Evolutionary conservation across 139 green algal species (phyloP).

Genomic region (Haematococcus sp.): DNA sequence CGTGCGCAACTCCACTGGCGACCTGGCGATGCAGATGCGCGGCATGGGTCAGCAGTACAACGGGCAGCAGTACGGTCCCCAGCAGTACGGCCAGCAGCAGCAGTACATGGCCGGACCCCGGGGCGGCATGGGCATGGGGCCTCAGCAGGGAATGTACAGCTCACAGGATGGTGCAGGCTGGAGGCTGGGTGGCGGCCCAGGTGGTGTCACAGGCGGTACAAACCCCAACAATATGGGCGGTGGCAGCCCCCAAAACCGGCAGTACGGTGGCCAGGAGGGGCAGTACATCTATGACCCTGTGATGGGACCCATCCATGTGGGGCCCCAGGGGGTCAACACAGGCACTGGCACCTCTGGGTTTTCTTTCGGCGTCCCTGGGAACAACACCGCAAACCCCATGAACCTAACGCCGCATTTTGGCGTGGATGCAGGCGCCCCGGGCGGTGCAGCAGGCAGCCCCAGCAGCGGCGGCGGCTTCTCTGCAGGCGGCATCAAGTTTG

Average conservation of each 20-base stretch:
- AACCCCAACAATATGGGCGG: too few species aligned
- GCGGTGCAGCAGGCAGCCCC: too few species aligned
- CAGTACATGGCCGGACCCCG: background rate
- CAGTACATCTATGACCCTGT: too few species aligned
- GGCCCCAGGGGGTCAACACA: too few species aligned
- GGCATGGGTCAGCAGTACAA: background rate
- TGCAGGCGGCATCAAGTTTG: background rate
- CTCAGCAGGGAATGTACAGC: too few species aligned
- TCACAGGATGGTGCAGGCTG: too few species aligned
- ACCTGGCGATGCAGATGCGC: background rate
- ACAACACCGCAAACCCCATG: too few species aligned
- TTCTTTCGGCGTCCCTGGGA: too few species aligned
- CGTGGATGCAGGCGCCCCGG: background rate
- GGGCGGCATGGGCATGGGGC: conserved; percentile 1
- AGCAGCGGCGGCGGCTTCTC: background rate
- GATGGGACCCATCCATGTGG: too few species aligned
- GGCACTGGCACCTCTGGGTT: too few species aligned
- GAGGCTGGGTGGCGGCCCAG: background rate
- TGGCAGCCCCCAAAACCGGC: too few species aligned
- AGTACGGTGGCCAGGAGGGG: too few species aligned
- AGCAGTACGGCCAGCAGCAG: background rate
- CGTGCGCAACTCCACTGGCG: background rate
- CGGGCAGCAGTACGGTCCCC: background rate
- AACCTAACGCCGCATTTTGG: background rate
- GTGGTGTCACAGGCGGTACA: background rate